phyloP scores from a whole-genome alignment of 2,329 filamentous ascomycete genomes.

The Diaporthe ilicicola region DNA sequence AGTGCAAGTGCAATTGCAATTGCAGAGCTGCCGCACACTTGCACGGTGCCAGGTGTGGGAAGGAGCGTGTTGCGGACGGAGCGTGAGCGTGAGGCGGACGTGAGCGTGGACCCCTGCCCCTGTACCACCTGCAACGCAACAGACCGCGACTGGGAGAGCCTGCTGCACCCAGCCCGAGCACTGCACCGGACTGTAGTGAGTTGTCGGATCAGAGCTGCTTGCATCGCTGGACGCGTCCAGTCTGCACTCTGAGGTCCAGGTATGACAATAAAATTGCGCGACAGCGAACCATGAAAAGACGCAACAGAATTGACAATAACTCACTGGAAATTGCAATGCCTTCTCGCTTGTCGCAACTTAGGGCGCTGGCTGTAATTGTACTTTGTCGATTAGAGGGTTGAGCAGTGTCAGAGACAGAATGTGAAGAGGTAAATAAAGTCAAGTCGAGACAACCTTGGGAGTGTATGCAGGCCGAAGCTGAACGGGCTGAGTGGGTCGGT shows the following conservation, averaged over 20 bases:
- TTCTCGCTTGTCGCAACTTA: background rate
- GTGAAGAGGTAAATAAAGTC: constrained; percentile 9
- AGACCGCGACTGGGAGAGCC: constrained; percentile 16
- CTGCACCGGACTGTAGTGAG: background rate
- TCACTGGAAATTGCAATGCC: constrained; percentile 1
- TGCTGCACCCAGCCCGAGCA: background rate
- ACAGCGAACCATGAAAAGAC: background rate
- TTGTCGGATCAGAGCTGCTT: background rate
- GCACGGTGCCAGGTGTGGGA: constrained; percentile 20
- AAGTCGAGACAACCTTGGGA: constrained; percentile 9
- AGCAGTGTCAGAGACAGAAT: background rate
- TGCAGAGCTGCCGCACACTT: constrained; percentile 11
- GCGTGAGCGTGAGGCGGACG: constrained; percentile 22
- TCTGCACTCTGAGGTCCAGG: background rate
- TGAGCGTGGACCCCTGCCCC: constrained; percentile 26
- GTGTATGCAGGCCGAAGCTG: constrained; percentile 1
- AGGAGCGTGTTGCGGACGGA: constrained; percentile 27
- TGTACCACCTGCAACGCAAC: constrained; percentile 19
- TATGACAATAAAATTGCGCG: constrained; percentile 9
- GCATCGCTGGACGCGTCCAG: constrained; percentile 6
- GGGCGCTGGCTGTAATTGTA: background rate
- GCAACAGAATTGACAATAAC: background rate
- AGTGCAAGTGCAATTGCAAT: constrained; percentile 6
- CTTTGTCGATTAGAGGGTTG: background rate
- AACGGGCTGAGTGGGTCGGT: background rate